These are phyloP conservation scores for Xylaria polymorpha DNA, from an alignment of 2,329 filamentous ascomycete species.

Conservation along the genomic window DNA sequence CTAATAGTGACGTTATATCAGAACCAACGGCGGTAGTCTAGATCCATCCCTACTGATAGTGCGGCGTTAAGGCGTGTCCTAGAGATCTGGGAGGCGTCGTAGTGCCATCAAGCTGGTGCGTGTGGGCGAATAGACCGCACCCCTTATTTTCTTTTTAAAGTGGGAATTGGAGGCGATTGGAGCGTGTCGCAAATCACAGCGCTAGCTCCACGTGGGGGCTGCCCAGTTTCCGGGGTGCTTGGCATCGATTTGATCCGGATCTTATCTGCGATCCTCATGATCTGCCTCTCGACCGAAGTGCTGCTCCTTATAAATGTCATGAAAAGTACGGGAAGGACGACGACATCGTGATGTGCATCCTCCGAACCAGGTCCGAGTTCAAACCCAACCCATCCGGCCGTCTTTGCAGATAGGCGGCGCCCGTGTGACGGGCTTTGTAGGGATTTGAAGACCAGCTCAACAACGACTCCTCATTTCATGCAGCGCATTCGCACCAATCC, in stretches of 20 bases:
- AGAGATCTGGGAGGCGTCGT: constrained; percentile 27
- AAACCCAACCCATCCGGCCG: constrained; percentile 27
- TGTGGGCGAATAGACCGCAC: constrained; percentile 18
- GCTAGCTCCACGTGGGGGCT: constrained; percentile 36
- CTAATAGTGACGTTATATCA: constrained; percentile 21
- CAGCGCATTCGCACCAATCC: constrained; percentile 37
- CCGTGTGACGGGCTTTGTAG: constrained; percentile 24
- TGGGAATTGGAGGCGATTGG: constrained; percentile 20
- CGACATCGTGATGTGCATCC: constrained; percentile 20
- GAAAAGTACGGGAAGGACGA: constrained; percentile 16
- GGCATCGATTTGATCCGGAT: constrained; percentile 31
- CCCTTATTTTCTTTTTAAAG: constrained; percentile 31
- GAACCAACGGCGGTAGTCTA: constrained; percentile 19
- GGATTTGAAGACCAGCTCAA: constrained; percentile 22
- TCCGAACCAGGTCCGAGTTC: constrained; percentile 17
- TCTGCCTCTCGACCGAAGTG: constrained; percentile 24
- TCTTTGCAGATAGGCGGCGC: constrained; percentile 7
- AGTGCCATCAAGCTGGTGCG: constrained; percentile 28
- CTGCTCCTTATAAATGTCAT: constrained; percentile 1
- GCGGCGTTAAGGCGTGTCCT: constrained; percentile 23
- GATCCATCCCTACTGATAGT: constrained; percentile 8
- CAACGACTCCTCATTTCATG: constrained; percentile 37
- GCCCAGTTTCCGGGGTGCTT: constrained; percentile 33
- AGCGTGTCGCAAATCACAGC: constrained; percentile 17
- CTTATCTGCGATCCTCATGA: constrained; percentile 29